phyloP scores from a whole-genome alignment of 108 stramenopile genomes.

The Nitzschia putrida region DNA sequence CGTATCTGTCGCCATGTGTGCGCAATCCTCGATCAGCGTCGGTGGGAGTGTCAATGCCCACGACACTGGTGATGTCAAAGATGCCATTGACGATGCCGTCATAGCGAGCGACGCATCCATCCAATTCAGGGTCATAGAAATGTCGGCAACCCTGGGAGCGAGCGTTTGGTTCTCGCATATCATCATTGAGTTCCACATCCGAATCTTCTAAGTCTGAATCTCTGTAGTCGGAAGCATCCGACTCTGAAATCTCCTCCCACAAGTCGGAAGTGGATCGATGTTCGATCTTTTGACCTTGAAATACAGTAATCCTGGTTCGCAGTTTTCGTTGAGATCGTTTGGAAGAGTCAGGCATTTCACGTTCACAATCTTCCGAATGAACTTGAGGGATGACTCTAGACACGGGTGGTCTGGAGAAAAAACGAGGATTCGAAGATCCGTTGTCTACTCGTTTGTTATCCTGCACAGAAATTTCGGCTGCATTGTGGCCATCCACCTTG shows the following conservation, averaged over 20 bases:
- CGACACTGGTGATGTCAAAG: not conserved
- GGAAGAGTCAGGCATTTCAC: too few relatives aligned
- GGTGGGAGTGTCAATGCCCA: not conserved
- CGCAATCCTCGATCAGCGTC: not conserved
- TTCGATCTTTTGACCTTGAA: not conserved
- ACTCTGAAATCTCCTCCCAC: not conserved
- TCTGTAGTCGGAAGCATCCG: not conserved
- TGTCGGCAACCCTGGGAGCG: too few relatives aligned
- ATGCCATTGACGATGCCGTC: not conserved
- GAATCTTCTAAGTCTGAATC: not conserved
- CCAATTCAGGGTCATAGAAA: not conserved
- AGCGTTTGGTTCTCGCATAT: not conserved
- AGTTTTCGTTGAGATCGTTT: too few relatives aligned
- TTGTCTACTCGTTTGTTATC: too few relatives aligned
- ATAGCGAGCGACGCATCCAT: not conserved
- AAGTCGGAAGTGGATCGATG: not conserved
- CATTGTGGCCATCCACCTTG: too few relatives aligned
- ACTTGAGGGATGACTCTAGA: too few relatives aligned
- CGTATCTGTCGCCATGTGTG: not conserved
- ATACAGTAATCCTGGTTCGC: not conserved
- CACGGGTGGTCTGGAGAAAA: too few relatives aligned
- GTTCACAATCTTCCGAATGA: too few relatives aligned
- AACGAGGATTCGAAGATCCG: too few relatives aligned
- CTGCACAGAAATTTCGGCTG: too few relatives aligned
- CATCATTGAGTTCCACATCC: not conserved